Evolutionary conservation across 805 yeast species (phyloP), one percentile per base, ranked within the genome.

Genomic region (Blastobotrys attinorum): DNA sequence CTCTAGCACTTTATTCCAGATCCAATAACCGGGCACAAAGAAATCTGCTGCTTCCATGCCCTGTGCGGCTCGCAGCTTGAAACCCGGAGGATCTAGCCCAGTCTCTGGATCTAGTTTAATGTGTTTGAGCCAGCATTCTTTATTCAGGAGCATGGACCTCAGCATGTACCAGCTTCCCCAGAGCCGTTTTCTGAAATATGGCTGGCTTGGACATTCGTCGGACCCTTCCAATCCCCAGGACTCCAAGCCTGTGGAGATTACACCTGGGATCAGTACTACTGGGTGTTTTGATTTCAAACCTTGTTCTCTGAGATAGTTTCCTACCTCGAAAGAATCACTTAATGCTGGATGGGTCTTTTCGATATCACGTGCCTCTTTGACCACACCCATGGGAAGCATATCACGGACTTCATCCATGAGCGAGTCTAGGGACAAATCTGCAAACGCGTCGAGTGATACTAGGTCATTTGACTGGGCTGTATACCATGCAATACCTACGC

Each of bases 111-210:
- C 97, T 31, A 92, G 69, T 82, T 80, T 83, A 35, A 92, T 73
- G 61, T 89, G 96, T 60, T 83, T 81, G 50, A 92, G 71, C 98
- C 98, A 92, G 64, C 98, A 92, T 1, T 76, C 61, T 62, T 92
- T 92, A 57, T 90, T 96, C 44, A 89, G 66, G 18, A 92, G 71
- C 97, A 92, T 90, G 2, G 95, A 80, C 52, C 83, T 73, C 46
- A 92, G 65, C 98, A 92, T 92, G 59, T 85, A 88, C 68, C 88
- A 89, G 0, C 96, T 86, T 0, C 98, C 98, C 98, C 98, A 92
- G 45, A 92, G 62, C 52, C 97, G 70, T 58, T 88, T 89, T 41
- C 98, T 72, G 66, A 90, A 92, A 62, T 90, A 94, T 7, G 79
- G 72, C 47, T 80, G 76, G 31, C 87, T 75, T 3, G 95, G 92